phyloP scores from a whole-genome alignment of 2,329 filamentous ascomycete genomes.

The Aureobasidium uvarum region DNA sequence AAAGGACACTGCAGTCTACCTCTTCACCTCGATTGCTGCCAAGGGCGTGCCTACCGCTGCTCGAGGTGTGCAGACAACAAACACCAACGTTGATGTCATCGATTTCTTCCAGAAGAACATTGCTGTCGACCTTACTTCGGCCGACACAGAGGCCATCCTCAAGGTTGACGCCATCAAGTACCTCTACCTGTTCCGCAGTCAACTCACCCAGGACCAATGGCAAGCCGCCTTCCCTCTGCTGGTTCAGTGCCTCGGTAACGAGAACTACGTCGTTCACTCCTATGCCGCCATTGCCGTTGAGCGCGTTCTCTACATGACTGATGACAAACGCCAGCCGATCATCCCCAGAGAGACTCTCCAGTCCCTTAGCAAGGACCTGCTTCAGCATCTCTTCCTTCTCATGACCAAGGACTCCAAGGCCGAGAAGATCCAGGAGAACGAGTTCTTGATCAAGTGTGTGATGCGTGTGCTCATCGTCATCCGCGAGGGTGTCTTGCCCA shows the following conservation, averaged over 20 bases:
- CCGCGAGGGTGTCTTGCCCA: constrained; percentile 71
- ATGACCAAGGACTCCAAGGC: constrained; percentile 82
- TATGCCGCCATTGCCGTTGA: constrained; percentile 98
- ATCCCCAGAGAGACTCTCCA: constrained; percentile 73
- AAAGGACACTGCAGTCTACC: constrained; percentile 96
- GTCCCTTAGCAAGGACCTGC: constrained; percentile 77
- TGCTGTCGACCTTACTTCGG: constrained; percentile 78
- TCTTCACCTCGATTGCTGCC: constrained; percentile 90
- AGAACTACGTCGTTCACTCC: constrained; percentile 95
- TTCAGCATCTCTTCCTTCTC: constrained; percentile 86
- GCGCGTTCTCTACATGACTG: constrained; percentile 78
- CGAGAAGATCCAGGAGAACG: constrained; percentile 96
- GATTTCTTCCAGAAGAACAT: constrained; percentile 95
- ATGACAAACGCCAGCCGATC: constrained; percentile 71
- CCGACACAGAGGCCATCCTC: constrained; percentile 73
- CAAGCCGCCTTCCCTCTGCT: constrained; percentile 82
- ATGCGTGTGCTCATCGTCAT: constrained; percentile 97
- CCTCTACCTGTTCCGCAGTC: constrained; percentile 93
- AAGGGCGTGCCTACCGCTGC: constrained; percentile 84
- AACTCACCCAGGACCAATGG: constrained; percentile 90
- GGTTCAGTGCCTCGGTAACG: constrained; percentile 83
- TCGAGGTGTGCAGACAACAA: constrained; percentile 88
- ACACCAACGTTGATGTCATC: constrained; percentile 71
- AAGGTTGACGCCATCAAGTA: constrained; percentile 99
- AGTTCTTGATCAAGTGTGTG: constrained; percentile 97